phyloP scores from a whole-genome alignment of 371 early-diverging fungal genomes.

The Funneliformis caledonium region DNA sequence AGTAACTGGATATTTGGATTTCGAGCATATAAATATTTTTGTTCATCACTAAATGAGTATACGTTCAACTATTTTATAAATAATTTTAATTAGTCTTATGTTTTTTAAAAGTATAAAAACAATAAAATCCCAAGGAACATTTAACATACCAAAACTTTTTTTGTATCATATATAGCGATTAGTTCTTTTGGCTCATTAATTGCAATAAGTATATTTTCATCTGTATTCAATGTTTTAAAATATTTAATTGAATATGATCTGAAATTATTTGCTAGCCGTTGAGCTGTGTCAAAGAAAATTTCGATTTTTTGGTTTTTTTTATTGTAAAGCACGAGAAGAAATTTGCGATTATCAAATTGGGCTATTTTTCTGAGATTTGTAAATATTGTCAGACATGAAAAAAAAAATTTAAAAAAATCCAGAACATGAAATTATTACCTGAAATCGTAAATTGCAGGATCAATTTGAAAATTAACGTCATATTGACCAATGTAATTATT shows the following conservation, averaged over 20 bases:
- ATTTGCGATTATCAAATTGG: slow-evolving; percentile 32
- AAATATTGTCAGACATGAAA: neutral
- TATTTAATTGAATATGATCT: neutral
- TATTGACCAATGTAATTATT: too few relatives aligned
- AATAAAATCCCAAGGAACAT: too few relatives aligned
- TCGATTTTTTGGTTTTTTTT: neutral
- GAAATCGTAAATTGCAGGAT: neutral
- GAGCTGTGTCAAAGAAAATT: slow-evolving; percentile 16
- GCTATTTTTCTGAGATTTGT: neutral
- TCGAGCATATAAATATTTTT: slow-evolving; percentile 15
- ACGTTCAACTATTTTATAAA: slow-evolving; percentile 22
- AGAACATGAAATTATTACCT: neutral
- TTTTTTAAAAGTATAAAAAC: neutral
- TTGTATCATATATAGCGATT: slow-evolving; percentile 13
- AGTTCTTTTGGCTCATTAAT: slow-evolving; percentile 32
- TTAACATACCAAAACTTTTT: neutral
- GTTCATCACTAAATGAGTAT: slow-evolving; percentile 16
- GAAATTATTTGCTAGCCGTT: neutral
- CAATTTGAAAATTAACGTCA: neutral
- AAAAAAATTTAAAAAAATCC: neutral
- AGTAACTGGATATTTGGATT: neutral
- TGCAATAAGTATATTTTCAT: slow-evolving; percentile 7
- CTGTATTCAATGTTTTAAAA: neutral
- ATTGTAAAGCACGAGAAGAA: slow-evolving; percentile 19
- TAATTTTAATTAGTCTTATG: neutral